Percentiles rank a stretch among this genome's conserved stretches.
phyloP scores from a whole-genome alignment of 2,329 filamentous ascomycete species.

The Cordyceps javanica region DNA sequence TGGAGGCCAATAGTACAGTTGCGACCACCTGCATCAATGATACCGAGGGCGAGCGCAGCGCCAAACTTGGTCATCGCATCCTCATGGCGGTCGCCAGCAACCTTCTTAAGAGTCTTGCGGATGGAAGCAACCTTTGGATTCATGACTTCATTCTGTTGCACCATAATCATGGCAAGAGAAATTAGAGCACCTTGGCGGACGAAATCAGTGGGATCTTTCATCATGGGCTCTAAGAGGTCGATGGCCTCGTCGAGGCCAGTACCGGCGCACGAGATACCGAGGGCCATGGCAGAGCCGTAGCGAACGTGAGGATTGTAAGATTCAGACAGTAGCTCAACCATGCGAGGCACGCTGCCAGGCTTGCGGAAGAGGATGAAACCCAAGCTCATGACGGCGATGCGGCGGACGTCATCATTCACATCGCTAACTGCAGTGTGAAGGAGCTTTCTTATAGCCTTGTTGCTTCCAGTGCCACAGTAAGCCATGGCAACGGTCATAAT shows the following conservation, averaged over 20 bases:
- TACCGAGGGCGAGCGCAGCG: conserved; percentile 86
- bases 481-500: conserved; percentile 98
- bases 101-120: conserved; percentile 89
- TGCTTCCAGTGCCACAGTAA: conserved; percentile 95
- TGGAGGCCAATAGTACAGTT: conserved; percentile 98
- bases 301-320: conserved; percentile 98
- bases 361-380: conserved; percentile 99
- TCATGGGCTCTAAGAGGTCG: conserved; percentile 95
- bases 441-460: conserved; percentile 94
- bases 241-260: conserved; percentile 95
- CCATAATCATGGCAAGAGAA: conserved; percentile 92
- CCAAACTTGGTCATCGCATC: conserved; percentile 99
- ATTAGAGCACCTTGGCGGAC: conserved; percentile 95
- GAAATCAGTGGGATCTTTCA: conserved; percentile 98
- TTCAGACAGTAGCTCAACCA: conserved; percentile 96
- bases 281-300: conserved; percentile 95
- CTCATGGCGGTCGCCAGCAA: conserved; percentile 89
- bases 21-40: conserved; percentile 94
- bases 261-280: conserved; percentile 95
- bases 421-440: conserved; percentile 96
- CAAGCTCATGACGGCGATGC: conserved; percentile 94
- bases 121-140: conserved; percentile 92
- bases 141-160: conserved; percentile 98
- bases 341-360: conserved; percentile 91
- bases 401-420: conserved; percentile 93